phyloP scores from a whole-genome alignment of 2,329 filamentous ascomycete genomes.

The Pestalotiopsis sp. region DNA sequence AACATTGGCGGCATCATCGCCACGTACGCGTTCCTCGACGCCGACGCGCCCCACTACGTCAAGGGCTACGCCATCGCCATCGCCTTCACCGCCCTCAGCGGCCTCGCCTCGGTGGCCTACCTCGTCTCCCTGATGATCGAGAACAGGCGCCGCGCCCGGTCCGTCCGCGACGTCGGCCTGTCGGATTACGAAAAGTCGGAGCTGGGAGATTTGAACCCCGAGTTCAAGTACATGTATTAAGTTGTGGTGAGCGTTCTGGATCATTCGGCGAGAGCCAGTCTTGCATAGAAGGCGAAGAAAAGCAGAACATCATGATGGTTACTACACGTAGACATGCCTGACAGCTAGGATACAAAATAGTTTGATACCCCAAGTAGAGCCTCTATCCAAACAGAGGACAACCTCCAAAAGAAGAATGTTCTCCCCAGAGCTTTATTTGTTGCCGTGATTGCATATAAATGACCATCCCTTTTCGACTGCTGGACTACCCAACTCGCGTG shows the following conservation, averaged over 20 bases:
- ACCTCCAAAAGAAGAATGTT: too few species aligned
- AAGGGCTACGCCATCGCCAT: slow-evolving; percentile 78
- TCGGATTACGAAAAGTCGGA: slow-evolving; percentile 62
- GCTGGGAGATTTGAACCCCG: slow-evolving; percentile 55
- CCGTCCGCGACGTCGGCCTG: slow-evolving; percentile 45
- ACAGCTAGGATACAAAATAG: too few species aligned
- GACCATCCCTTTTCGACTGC: too few species aligned
- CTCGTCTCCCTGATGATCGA: slow-evolving; percentile 55
- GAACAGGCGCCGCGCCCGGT: slow-evolving; percentile 59
- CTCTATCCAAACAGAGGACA: too few species aligned
- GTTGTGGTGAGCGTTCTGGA: not conserved
- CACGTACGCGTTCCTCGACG: slow-evolving; percentile 66
- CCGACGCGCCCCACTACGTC: slow-evolving; percentile 68
- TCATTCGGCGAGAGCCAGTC: not conserved
- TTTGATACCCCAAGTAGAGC: too few species aligned
- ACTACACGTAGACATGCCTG: too few species aligned
- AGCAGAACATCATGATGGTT: too few species aligned
- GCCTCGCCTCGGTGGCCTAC: slow-evolving; percentile 61
- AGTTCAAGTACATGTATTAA: slow-evolving; percentile 55
- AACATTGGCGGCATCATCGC: slow-evolving; percentile 80
- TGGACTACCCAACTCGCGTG: too few species aligned
- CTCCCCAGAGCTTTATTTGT: too few species aligned
- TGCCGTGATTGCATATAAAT: too few species aligned
- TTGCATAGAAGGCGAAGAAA: too few species aligned
- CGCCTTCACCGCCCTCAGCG: slow-evolving; percentile 69